Evolutionary conservation across 2,329 filamentous ascomycete genomes (phyloP), one percentile per base, ranked within the genome.

Genomic region (Talaromyces sp.): DNA sequence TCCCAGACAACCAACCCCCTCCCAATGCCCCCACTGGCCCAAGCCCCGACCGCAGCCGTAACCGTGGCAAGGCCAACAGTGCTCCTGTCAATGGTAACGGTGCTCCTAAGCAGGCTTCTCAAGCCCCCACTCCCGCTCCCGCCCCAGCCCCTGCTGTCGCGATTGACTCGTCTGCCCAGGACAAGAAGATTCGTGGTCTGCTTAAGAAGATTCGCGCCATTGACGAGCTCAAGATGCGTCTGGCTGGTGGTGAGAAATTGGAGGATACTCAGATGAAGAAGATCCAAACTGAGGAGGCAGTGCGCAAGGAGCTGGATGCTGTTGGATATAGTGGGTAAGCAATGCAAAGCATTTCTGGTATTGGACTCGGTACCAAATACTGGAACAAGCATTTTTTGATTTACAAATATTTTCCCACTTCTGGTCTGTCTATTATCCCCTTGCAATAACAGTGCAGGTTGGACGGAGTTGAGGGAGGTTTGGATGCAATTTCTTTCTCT

Each of bases 191-290:
- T 57, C 83, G 94, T 51, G 90, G 90, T 54, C 81, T 99, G 57
- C 82, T 96, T 72, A 99, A 99, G 84, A 99, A 99, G 83, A 89
- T 99, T 57, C 86, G 94, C 17, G 94, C 94, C 10, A 99, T 99
- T 69, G 94, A 99, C 70, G 94, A 99, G 71, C 79, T 99, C 56
- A 96, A 97, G 80, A 97, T 97, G 92, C 86, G 94, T 51, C 86
- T 92, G 62, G 94, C 93, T 2, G 87, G 88, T 30, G 93, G 93
- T 4, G 94, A 99, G 81, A 97, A 97, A 81, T 79, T 99, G 55
- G 94, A 99, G 77, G 93, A 97, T 69, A 99, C 94, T 29, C 94
- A 99, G 78, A 86, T 99, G 75, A 95, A 96, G 82, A 99, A 99
- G 83, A 99, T 99, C 65, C 84, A 85, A 51, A 97, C 91, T 19